phyloP scores from a whole-genome alignment of 2,329 filamentous ascomycete genomes.

The Pseudocercospora fuligena region DNA sequence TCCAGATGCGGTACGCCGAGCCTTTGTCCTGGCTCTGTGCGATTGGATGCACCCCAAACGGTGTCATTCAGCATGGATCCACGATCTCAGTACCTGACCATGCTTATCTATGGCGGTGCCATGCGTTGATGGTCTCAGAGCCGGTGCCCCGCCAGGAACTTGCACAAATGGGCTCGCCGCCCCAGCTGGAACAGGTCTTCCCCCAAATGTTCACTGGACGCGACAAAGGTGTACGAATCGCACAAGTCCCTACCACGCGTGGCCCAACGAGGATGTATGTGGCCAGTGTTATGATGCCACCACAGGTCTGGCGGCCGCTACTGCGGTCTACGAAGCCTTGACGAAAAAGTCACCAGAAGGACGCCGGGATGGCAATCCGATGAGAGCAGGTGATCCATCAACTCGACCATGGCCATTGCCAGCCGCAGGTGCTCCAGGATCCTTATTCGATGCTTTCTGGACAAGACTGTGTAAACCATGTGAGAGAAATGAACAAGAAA shows the following conservation, averaged over 20 bases:
- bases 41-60: not conserved
- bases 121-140: not conserved
- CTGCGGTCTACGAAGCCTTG: not conserved
- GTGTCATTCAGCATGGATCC: not conserved
- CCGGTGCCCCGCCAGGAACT: not conserved
- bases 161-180: not conserved
- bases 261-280: not conserved
- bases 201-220: not conserved
- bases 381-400: not conserved
- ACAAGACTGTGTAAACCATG: constrained; percentile 5
- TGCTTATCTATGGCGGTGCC: not conserved
- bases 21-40: not conserved
- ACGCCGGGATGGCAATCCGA: not conserved
- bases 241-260: not conserved
- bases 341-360: not conserved
- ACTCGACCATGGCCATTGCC: not conserved
- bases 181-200: not conserved
- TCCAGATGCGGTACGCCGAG: not conserved
- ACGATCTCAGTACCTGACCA: not conserved
- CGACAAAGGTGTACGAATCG: not conserved
- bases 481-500: constrained; percentile 5
- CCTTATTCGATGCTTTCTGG: not conserved
- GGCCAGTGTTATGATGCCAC: not conserved
- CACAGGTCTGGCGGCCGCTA: not conserved
- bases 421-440: not conserved